phyloP scores from a whole-genome alignment of 768 basidiomycete species.

The Trametes maxima region DNA sequence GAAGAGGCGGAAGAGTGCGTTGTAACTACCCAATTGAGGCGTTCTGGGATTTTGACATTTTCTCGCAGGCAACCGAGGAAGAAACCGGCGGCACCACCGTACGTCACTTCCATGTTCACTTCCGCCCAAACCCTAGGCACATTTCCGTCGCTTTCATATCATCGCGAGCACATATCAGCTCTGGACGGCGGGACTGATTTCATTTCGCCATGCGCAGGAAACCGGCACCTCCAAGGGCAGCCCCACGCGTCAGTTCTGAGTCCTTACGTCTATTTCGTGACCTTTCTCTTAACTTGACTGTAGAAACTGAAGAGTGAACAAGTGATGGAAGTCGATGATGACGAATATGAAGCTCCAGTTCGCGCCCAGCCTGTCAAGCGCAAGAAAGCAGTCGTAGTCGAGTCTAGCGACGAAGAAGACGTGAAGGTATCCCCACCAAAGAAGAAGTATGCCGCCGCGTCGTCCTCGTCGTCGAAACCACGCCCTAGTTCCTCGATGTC shows the following conservation, averaged over 20 bases:
- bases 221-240: background rate
- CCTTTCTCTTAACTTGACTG: no score
- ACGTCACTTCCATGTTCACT: background rate
- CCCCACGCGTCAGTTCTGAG: background rate
- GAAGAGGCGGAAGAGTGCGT: constrained; percentile 23
- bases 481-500: constrained; percentile 17
- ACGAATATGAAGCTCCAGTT: constrained; percentile 9
- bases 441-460: constrained; percentile 41
- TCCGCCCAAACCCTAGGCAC: background rate
- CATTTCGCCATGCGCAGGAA: background rate
- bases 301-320: constrained; percentile 29
- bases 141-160: background rate
- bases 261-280: background rate
- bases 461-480: constrained; percentile 15
- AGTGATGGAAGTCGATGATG: constrained; percentile 29
- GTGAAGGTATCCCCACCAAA: constrained; percentile 38
- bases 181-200: background rate
- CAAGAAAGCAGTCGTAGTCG: constrained; percentile 29
- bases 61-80: constrained; percentile 1
- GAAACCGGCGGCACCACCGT: background rate
- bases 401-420: constrained; percentile 33
- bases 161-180: no score
- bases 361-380: constrained; percentile 25
- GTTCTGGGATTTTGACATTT: background rate
- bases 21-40: background rate